A percentile compares a stretch with the other conserved stretches of the same genome.
Conservation (phyloP, 805 yeast genomes). For the Candida berthetii region DNA sequence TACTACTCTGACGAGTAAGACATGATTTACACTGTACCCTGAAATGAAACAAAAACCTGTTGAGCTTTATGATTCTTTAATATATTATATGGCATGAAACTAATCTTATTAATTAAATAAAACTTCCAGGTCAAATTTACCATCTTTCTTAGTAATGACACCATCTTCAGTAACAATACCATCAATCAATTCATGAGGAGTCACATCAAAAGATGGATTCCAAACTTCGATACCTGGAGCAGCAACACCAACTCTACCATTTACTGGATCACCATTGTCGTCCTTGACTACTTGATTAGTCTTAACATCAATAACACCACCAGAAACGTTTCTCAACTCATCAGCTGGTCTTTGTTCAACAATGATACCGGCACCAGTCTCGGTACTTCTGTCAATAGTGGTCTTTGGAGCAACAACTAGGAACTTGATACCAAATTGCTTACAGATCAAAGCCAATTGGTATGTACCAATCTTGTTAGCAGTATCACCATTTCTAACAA, state of each 20-base stretch:
- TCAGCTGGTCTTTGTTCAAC: constrained; percentile 84
- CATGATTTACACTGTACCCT: no score
- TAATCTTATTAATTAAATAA: constrained; percentile 6
- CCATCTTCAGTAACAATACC: constrained; percentile 84
- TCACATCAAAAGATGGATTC: constrained; percentile 96
- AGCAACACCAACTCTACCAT: constrained; percentile 65
- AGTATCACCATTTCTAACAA: constrained; percentile 89
- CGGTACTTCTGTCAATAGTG: constrained; percentile 68
- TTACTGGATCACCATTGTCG: constrained; percentile 22
- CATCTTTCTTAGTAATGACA: constrained; percentile 45
- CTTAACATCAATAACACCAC: constrained; percentile 41
- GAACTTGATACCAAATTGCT: constrained; percentile 64
- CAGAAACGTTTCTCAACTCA: constrained; percentile 74
- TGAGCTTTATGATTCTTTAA: no score
- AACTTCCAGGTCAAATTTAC: constrained; percentile 39
- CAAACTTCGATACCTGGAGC: constrained; percentile 83
- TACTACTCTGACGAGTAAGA: no score
- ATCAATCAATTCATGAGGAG: constrained; percentile 78
- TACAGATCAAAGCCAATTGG: constrained; percentile 74
- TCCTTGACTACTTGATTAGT: constrained; percentile 22
- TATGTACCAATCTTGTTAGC: constrained; percentile 96
- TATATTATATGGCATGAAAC: no score
- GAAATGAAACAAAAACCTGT: no score
- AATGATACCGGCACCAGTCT: constrained; percentile 65
- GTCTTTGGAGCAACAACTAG: constrained; percentile 95